These are phyloP conservation scores for Taphrina flavorubra DNA, from an alignment of 1,139 yeast species.

Conservation along the genomic window DNA sequence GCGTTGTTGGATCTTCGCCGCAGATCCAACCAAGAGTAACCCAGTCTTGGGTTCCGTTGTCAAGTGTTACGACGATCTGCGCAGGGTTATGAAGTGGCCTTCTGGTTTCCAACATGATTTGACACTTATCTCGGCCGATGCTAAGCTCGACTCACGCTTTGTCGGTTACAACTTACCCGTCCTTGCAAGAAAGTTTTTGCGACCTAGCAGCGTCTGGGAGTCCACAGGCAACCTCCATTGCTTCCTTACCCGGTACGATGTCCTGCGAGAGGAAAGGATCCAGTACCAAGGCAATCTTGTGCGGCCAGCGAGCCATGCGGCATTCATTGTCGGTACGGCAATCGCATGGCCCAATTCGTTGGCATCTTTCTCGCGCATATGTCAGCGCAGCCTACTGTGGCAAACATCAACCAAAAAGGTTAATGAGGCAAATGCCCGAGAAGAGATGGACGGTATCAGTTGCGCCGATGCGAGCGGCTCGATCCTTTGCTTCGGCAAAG, in stretches of 20 bases:
- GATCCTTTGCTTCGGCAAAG: conserved; percentile 8
- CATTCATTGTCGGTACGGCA: conserved; percentile 1
- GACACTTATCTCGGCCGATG: conserved; percentile 3
- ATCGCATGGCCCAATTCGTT: background rate
- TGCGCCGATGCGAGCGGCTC: conserved; percentile 7
- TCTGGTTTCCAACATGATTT: conserved; percentile 1
- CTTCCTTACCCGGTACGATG: background rate
- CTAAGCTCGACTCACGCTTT: background rate
- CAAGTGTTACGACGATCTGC: conserved; percentile 3
- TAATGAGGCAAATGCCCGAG: background rate
- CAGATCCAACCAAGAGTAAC: background rate
- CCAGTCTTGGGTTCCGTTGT: background rate
- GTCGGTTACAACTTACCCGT: conserved; percentile 1
- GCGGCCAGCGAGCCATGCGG: background rate
- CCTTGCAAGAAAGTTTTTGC: conserved; percentile 5
- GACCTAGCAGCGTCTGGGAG: background rate
- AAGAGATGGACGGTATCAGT: background rate
- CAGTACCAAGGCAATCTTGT: conserved; percentile 2
- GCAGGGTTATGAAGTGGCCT: background rate
- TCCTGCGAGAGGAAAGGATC: background rate
- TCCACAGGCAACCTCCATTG: background rate
- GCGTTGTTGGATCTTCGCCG: background rate
- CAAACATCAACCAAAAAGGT: background rate
- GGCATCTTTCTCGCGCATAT: background rate
- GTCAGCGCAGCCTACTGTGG: background rate